These are phyloP conservation scores for Actinomucor elegans DNA, from an alignment of 371 early-diverging fungal genomes.

Conservation along the genomic window DNA sequence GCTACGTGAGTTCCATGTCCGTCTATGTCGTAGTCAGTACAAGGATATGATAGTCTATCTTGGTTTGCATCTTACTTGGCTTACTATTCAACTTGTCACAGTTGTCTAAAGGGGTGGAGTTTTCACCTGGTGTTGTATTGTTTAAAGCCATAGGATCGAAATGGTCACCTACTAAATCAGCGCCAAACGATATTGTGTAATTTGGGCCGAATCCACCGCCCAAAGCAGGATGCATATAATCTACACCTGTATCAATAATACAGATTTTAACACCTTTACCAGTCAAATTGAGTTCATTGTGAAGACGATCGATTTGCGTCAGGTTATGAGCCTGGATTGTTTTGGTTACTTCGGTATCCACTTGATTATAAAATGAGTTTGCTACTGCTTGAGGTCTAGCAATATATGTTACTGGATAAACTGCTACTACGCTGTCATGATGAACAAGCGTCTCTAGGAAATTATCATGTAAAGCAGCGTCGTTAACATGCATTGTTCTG, in stretches of 20 bases:
- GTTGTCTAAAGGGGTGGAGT: constrained; percentile 16
- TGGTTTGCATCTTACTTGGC: constrained; percentile 1
- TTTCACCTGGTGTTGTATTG: background rate
- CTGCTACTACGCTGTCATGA: background rate
- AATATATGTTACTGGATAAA: constrained; percentile 14
- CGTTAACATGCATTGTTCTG: background rate
- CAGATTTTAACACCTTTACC: constrained; percentile 68
- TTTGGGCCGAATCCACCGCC: constrained; percentile 65
- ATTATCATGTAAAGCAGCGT: background rate
- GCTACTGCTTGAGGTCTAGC: constrained; percentile 4
- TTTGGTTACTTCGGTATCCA: background rate
- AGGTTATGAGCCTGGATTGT: constrained; percentile 37
- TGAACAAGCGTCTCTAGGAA: background rate
- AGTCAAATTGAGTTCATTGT: constrained; percentile 45
- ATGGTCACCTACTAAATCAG: constrained; percentile 56
- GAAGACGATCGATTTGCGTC: constrained; percentile 61
- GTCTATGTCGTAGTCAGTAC: background rate
- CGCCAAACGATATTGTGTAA: constrained; percentile 53
- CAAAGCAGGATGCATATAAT: constrained; percentile 68
- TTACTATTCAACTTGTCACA: background rate
- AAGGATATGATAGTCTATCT: background rate
- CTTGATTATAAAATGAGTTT: constrained; percentile 3
- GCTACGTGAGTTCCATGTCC: constrained; percentile 66
- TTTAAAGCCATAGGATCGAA: constrained; percentile 35
- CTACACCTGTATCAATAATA: constrained; percentile 60